These are phyloP conservation scores for Vaccinium myrtillus DNA, from an alignment of 148 eudicot species.

Conservation along the genomic window DNA sequence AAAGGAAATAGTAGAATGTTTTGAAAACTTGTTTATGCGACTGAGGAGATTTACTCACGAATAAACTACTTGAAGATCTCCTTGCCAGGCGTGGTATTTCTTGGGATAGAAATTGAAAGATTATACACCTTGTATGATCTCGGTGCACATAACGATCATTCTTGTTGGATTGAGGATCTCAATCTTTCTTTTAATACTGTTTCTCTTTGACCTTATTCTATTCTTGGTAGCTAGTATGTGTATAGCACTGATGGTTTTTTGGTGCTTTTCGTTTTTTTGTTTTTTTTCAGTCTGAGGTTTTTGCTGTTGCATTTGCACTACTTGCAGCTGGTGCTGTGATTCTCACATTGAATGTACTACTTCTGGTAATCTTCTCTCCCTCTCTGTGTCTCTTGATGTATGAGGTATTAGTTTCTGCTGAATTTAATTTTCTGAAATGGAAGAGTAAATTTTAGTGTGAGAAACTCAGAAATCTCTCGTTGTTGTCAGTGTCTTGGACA, in stretches of 20 bases:
- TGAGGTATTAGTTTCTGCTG: background rate
- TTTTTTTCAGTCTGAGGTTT: constrained; percentile 84
- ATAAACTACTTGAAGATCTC: background rate
- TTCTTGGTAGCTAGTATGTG: background rate
- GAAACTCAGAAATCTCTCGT: background rate
- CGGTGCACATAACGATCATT: background rate
- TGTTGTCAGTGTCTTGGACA: background rate
- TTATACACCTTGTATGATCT: background rate
- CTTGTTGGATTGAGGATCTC: background rate
- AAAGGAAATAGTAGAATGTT: background rate
- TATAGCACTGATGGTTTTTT: background rate
- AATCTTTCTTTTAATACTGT: background rate
- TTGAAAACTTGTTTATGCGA: background rate
- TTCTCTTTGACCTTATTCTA: background rate
- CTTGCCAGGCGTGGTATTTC: background rate
- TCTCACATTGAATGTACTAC: constrained; percentile 85
- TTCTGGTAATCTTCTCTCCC: constrained; percentile 65
- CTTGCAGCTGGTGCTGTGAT: constrained; percentile 98
- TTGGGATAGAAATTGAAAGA: background rate
- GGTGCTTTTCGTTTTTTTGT: constrained; percentile 8
- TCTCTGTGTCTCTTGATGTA: background rate
- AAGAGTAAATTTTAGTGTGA: background rate
- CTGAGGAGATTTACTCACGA: background rate
- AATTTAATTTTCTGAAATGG: background rate
- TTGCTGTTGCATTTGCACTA: constrained; percentile 97